Evolutionary conservation across 140 eudicot species (phyloP).

Genomic region (Bidens hawaiensis): DNA sequence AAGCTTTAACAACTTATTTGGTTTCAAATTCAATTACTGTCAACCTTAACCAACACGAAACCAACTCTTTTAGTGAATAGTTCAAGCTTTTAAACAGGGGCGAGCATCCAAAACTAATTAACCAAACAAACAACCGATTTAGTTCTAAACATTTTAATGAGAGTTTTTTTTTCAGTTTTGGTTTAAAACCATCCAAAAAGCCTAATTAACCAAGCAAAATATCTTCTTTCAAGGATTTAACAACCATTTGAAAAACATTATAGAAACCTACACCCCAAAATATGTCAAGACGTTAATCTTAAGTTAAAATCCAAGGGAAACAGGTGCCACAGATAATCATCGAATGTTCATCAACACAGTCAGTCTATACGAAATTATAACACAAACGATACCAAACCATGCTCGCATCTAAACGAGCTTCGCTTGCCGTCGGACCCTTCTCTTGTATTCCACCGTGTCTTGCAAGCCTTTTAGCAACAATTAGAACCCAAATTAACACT

Average conservation of each 20-base stretch:
- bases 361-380: slow-evolving; percentile 12
- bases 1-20: too few species aligned
- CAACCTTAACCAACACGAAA: too few species aligned
- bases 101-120: too few species aligned
- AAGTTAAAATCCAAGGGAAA: slow-evolving; percentile 18
- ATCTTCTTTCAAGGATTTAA: too few species aligned
- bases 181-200: too few species aligned
- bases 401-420: slow-evolving; percentile 42
- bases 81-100: not conserved
- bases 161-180: too few species aligned
- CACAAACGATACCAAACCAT: slow-evolving; percentile 9
- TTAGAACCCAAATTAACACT: slow-evolving; percentile 1
- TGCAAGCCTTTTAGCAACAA: slow-evolving; percentile 23
- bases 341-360: slow-evolving; percentile 15
- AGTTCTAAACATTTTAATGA: too few species aligned
- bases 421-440: slow-evolving; percentile 80
- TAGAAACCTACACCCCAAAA: not conserved
- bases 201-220: too few species aligned
- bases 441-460: slow-evolving; percentile 76
- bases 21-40: too few species aligned
- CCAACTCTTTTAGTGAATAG: not conserved
- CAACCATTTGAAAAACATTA: too few species aligned
- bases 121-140: too few species aligned
- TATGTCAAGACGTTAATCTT: not conserved
- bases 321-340: slow-evolving; percentile 10